Evolutionary conservation across 805 yeast species (phyloP), one percentile per base, ranked within the genome.

Genomic region (Pichia phayaonensis): DNA sequence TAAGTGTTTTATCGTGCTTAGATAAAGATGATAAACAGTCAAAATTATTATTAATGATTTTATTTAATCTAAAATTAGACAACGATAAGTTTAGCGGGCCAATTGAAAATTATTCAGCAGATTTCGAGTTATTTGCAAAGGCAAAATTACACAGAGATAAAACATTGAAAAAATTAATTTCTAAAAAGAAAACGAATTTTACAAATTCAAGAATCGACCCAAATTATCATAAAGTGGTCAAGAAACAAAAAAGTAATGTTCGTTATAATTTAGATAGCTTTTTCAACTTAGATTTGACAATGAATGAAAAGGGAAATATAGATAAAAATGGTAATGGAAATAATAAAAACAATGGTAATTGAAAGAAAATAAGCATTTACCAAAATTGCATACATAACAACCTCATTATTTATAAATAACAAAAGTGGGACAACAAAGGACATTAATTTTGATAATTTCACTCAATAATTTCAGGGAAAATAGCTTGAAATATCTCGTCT

Each of bases 401-500:
- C 12, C 3, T 13, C 5, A 3, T 2, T 36, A 31, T 31, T 12
- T 11, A 31, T 31, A 31, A 31, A 31, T 8, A 31, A 6, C 8
- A 24, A 24, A 24, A 24, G 27, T 12, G 8, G 13, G 4, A 8
- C 15, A 29, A 29, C 12, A 29, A 34, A n/a, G 7, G 20, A 34
- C n/a, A 34, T 3, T 16, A 16, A 8, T 5, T 4, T 2, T 2
- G 8, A 34, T 7, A n/a, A n/a, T 34, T 29, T 44, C 2, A 59
- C 8, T 23, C 23, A 16, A 16, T 22, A 18, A 47, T 50, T 46
- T 69, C 71, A 1, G 72, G 71, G 51, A 78, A 77, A 1, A 80
- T 31, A 36, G 74, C 81, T 20, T 65, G 71, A 1, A 85, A 40
- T 0, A 82, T 41, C 44, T 76, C 74, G 52, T 90, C 95, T 18